A percentile compares a stretch with the other conserved stretches of the same genome.
These are phyloP conservation scores for Botrytis medusae DNA, from an alignment of 2,329 filamentous ascomycete genomes.

Conservation along the genomic window DNA sequence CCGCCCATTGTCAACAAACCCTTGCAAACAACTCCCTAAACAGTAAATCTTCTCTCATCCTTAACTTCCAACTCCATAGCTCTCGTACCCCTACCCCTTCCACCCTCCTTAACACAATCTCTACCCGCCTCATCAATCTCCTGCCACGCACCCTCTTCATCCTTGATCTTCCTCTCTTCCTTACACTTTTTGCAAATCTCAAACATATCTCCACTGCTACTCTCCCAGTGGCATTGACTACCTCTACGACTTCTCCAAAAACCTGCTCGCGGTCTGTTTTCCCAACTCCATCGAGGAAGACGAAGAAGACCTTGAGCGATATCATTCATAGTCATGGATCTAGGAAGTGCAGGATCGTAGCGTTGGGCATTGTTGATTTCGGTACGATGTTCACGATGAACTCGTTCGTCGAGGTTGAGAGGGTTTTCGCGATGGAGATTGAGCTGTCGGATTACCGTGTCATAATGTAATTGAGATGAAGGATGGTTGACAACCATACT, in stretches of 20 bases:
- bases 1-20: background rate
- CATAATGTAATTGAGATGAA: background rate
- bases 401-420: background rate
- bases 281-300: constrained; percentile 33
- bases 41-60: constrained; percentile 12
- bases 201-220: constrained; percentile 23
- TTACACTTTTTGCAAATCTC: constrained; percentile 30
- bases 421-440: background rate
- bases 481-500: background rate
- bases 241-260: constrained; percentile 10
- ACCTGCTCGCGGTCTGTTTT: constrained; percentile 1
- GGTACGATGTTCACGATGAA: constrained; percentile 18
- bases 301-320: constrained; percentile 21
- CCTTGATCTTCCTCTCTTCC: constrained; percentile 27
- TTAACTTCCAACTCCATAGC: background rate
- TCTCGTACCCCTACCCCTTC: background rate
- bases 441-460: background rate
- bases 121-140: background rate
- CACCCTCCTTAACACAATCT: background rate
- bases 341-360: background rate
- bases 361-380: background rate
- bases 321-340: constrained; percentile 11
- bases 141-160: background rate
- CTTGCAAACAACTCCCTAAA: background rate
- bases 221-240: constrained; percentile 16